These are phyloP conservation scores for Colletotrichum brevisporum DNA, from an alignment of 2,329 filamentous ascomycete genomes.

Conservation along the genomic window DNA sequence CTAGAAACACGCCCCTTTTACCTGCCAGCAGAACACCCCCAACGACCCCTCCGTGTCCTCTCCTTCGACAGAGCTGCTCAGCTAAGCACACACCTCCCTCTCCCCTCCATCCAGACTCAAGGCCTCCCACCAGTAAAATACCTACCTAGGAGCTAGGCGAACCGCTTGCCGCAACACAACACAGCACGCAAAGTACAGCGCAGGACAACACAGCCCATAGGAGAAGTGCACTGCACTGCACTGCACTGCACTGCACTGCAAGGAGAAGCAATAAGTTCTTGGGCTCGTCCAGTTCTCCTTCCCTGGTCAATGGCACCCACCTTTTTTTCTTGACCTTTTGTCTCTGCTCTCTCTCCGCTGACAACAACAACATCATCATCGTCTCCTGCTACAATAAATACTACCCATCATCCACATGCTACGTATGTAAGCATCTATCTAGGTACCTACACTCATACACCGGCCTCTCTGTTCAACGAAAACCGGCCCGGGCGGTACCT, in stretches of 20 bases:
- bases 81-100: slow-evolving; percentile 36
- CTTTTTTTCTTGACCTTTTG: no score
- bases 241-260: not conserved
- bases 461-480: no score
- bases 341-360: no score
- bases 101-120: slow-evolving; percentile 17
- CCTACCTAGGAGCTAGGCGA: not conserved
- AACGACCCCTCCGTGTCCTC: slow-evolving; percentile 23
- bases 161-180: not conserved
- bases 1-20: slow-evolving; percentile 34
- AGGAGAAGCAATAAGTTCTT: slow-evolving; percentile 30
- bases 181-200: slow-evolving; percentile 15
- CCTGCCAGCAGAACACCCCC: slow-evolving; percentile 18
- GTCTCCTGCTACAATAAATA: slow-evolving; percentile 16
- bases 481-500: no score
- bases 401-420: not conserved
- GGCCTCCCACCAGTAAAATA: slow-evolving; percentile 4
- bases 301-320: no score
- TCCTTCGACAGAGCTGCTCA: slow-evolving; percentile 13
- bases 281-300: slow-evolving; percentile 24
- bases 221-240: no score
- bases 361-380: no score
- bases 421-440: not conserved
- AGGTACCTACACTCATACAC: no score
- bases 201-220: slow-evolving; percentile 2